phyloP scores from a whole-genome alignment of 495 filamentous ascomycete species.

The Neurospora sp. region DNA sequence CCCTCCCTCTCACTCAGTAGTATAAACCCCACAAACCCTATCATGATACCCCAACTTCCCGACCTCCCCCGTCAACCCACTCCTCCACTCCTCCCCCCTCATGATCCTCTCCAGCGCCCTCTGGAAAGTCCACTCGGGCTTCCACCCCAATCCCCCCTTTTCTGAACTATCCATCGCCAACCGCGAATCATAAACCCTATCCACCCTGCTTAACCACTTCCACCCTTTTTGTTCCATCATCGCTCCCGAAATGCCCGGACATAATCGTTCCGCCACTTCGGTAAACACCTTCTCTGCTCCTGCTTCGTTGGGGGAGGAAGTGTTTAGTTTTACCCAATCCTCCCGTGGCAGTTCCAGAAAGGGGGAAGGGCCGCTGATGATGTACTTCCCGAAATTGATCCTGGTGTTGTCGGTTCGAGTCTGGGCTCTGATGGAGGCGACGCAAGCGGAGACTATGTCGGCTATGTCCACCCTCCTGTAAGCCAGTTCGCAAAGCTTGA shows the following conservation, averaged over 20 bases:
- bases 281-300: slow-evolving; percentile 3
- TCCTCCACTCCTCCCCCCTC: slow-evolving; percentile 20
- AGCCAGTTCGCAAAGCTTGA: slow-evolving; percentile 23
- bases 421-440: slow-evolving; percentile 1
- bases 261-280: slow-evolving; percentile 2
- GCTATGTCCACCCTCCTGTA: slow-evolving; percentile 20
- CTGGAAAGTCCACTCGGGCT: slow-evolving; percentile 18
- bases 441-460: slow-evolving; percentile 17
- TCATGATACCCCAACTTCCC: slow-evolving; percentile 23
- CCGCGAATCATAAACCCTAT: slow-evolving; percentile 22
- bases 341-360: background rate
- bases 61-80: slow-evolving; percentile 12
- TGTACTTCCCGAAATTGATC: slow-evolving; percentile 10
- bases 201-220: slow-evolving; percentile 14
- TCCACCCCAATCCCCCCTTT: slow-evolving; percentile 13
- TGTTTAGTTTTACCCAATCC: background rate
- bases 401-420: background rate
- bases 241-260: slow-evolving; percentile 1
- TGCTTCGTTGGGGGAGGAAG: background rate
- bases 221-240: slow-evolving; percentile 17
- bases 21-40: slow-evolving; percentile 19
- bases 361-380: slow-evolving; percentile 16
- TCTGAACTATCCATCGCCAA: background rate
- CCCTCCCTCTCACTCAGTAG: slow-evolving; percentile 1
- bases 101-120: slow-evolving; percentile 10